Base-by-base conservation (phyloP, 805 yeast species). In the Schwanniomyces yamadae region DNA sequence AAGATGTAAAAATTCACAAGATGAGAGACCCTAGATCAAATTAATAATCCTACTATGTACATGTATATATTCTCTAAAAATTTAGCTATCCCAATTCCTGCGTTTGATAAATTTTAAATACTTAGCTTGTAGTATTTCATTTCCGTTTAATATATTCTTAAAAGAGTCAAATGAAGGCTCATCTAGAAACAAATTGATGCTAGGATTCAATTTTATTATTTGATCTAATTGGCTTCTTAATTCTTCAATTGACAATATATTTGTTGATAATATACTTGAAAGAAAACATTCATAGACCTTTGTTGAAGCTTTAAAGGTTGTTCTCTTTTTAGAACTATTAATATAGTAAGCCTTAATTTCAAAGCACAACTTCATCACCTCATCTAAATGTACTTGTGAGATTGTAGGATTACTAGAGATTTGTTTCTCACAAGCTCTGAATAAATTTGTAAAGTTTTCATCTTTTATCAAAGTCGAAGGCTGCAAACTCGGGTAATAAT, bases 1-100 rank as follows among this genome's bases (percentile, higher is more conserved):
- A 65, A 14, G 69, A 72, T 33, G 86, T 84, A 4, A 70, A 64
- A 38, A 83, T 85, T 20, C 89, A 82, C 48, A 77, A 72, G 48
- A 80, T 84, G 61, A 46, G 50, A 10, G 59, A 55, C 36, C 73
- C 74, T 6, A 54, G 73, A 41, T 32, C 19, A 6, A 31, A 37
- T 20, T 21, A 24, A 17, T 40, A 33, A 20, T 13, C 8, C 4
- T 28, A 8, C 29, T 21, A 30, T 31, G 28, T 36, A 31, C 30
- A 36, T 26, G 15, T 31, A 31, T 29, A 33, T 29, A 34, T 20
- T 21, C 19, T 9, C 15, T 31, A 24, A 30, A 21, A 20, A 21
- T 16, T 15, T 27, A 31, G 12, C 11, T 31, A 21, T 23, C n/a
- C n/a, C n/a, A 31, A 23, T 12, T 18, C n/a, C 18, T 19, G 17